A percentile compares a stretch with the other conserved stretches of the same genome.
Evolutionary conservation across 164 flowering plant species (phyloP).

Genomic region (Piper betle): DNA sequence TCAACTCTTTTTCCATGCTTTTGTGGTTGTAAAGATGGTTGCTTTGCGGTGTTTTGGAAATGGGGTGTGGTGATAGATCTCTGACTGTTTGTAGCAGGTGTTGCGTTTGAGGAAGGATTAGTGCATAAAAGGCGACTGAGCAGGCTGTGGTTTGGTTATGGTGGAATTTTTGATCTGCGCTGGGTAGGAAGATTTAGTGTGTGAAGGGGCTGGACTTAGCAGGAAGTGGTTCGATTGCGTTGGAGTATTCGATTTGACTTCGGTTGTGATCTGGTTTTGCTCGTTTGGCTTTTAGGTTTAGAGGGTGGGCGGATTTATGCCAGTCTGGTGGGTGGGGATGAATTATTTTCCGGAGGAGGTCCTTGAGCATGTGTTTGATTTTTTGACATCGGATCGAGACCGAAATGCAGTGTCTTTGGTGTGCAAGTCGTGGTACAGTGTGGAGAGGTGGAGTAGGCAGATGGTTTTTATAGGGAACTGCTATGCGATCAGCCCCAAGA

Average conservation of each 20-base stretch:
- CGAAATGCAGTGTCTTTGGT: conserved; percentile 72
- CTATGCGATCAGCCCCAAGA: conserved; percentile 61
- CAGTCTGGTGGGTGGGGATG: conserved; percentile 19
- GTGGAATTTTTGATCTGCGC: too few species aligned
- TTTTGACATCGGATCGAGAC: conserved; percentile 43
- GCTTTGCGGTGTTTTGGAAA: not conserved
- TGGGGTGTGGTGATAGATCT: not conserved
- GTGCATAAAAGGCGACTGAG: too few species aligned
- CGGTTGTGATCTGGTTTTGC: not conserved
- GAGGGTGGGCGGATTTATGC: not conserved
- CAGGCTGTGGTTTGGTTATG: too few species aligned
- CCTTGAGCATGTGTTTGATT: conserved; percentile 62
- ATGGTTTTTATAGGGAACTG: conserved; percentile 78
- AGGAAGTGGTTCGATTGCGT: too few species aligned
- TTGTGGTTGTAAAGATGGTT: not conserved
- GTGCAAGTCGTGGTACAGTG: conserved; percentile 65
- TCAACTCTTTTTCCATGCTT: not conserved
- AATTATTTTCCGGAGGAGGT: conserved; percentile 82
- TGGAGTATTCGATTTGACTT: not conserved
- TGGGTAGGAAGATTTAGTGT: too few species aligned
- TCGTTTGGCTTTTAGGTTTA: not conserved
- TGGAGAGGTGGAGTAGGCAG: conserved; percentile 59
- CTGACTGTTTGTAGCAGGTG: not conserved
- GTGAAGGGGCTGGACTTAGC: too few species aligned
- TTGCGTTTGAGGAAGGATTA: not conserved